Percentiles rank a stretch among this genome's conserved stretches.
These are phyloP conservation scores for Dryas octopetala DNA, from an alignment of 306 rosid genomes.

Conservation along the genomic window DNA sequence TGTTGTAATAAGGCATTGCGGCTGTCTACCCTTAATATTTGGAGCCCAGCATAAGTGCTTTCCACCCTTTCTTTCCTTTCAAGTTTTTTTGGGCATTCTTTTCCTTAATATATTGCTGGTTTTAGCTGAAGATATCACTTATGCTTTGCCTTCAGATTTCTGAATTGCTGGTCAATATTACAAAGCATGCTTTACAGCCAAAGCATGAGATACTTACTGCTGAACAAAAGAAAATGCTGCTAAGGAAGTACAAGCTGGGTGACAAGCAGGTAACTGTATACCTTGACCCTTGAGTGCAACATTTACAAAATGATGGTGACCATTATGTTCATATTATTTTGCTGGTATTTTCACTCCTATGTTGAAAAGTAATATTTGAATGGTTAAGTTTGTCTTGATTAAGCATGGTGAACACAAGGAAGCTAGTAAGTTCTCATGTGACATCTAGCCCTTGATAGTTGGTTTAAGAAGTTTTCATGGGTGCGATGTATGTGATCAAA, in stretches of 20 bases:
- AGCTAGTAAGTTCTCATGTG: not conserved
- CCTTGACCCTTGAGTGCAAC: not conserved
- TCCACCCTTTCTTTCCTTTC: not conserved
- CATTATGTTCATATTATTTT: not conserved
- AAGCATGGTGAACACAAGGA: not conserved
- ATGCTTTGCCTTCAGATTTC: constrained; percentile 27
- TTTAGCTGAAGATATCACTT: not conserved
- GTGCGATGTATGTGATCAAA: not conserved
- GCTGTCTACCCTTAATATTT: not conserved
- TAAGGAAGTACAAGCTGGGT: constrained; percentile 34
- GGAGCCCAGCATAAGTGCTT: not conserved
- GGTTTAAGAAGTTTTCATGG: not conserved
- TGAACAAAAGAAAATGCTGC: constrained; percentile 38
- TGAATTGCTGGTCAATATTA: constrained; percentile 47
- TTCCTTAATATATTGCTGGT: not conserved
- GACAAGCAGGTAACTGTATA: constrained; percentile 42
- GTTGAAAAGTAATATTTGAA: not conserved
- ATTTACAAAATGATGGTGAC: not conserved
- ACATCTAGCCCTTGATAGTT: not conserved
- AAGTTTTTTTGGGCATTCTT: not conserved
- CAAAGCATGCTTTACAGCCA: constrained; percentile 46
- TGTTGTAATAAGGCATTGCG: not conserved
- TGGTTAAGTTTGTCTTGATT: not conserved
- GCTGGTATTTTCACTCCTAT: not conserved
- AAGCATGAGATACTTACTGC: constrained; percentile 41